Percentiles rank a stretch among this genome's conserved stretches.
phyloP scores from a whole-genome alignment of 192 early-diverging fungal genomes.

The Geranomyces michiganensis region DNA sequence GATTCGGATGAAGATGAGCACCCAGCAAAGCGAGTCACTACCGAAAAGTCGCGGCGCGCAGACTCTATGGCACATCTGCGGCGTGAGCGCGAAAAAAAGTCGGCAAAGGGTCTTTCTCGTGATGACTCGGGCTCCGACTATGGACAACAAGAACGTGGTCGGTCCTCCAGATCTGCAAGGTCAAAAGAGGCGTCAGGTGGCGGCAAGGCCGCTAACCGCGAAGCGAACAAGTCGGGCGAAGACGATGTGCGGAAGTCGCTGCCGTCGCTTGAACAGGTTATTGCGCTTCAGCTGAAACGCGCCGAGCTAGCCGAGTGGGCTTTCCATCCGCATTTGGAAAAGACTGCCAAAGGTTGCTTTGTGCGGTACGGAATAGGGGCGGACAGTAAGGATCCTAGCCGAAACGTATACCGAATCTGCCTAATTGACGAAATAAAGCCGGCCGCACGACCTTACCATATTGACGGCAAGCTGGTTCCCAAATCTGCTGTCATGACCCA shows the following conservation, averaged over 20 bases:
- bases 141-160: not conserved
- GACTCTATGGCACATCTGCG: slow-evolving; percentile 24
- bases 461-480: slow-evolving; percentile 27
- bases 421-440: slow-evolving; percentile 5
- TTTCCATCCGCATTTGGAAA: slow-evolving; percentile 26
- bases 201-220: not conserved
- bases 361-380: slow-evolving; percentile 29
- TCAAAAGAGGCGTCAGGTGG: not conserved
- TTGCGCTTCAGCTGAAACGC: slow-evolving; percentile 20
- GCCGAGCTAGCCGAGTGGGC: slow-evolving; percentile 26
- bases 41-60: slow-evolving; percentile 13
- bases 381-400: slow-evolving; percentile 20
- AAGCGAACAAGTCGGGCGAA: not conserved
- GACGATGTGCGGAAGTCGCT: slow-evolving; percentile 1
- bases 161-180: not conserved
- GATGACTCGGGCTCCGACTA: not conserved
- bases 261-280: slow-evolving; percentile 14
- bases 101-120: slow-evolving; percentile 10
- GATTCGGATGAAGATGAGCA: not conserved
- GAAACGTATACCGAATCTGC: slow-evolving; percentile 29
- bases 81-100: slow-evolving; percentile 26
- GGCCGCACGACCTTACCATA: slow-evolving; percentile 8
- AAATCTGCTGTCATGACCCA: slow-evolving; percentile 27
- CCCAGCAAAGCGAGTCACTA: slow-evolving; percentile 24
- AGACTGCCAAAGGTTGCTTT: slow-evolving; percentile 27